phyloP scores from a whole-genome alignment of 345 rosid species.

The Salix exigua region DNA sequence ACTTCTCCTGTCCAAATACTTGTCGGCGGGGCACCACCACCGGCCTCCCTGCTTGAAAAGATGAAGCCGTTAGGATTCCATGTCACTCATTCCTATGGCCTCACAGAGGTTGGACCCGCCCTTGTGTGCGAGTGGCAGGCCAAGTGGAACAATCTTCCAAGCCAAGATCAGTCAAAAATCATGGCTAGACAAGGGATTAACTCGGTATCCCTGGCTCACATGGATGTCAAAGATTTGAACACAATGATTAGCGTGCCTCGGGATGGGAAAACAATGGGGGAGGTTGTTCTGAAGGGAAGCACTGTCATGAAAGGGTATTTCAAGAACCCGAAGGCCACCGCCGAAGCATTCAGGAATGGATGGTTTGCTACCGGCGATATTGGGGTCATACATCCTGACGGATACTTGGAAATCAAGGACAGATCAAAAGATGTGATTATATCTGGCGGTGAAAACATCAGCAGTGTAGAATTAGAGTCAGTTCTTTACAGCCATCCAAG shows the following conservation, averaged over 20 bases:
- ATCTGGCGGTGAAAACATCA: conserved; percentile 47
- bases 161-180: conserved; percentile 28
- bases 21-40: conserved; percentile 81
- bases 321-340: conserved; percentile 47
- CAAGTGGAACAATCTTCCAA: conserved; percentile 51
- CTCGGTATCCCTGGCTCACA: conserved; percentile 53
- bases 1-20: conserved; percentile 49
- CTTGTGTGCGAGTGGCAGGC: conserved; percentile 73
- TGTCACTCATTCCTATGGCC: conserved; percentile 73
- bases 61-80: conserved; percentile 54
- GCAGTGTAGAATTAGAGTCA: conserved; percentile 42
- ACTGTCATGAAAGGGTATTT: conserved; percentile 77
- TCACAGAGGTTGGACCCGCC: conserved; percentile 71
- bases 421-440: conserved; percentile 46
- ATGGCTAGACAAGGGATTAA: conserved; percentile 64
- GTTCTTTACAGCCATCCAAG: conserved; percentile 40
- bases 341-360: conserved; percentile 45
- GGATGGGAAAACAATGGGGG: conserved; percentile 64
- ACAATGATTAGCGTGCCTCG: conserved; percentile 56
- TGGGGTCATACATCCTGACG: conserved; percentile 45
- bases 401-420: conserved; percentile 47
- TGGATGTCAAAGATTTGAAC: conserved; percentile 51
- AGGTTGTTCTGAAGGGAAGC: conserved; percentile 63
- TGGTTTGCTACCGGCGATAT: conserved; percentile 48
- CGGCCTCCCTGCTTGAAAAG: conserved; percentile 47